Conservation (phyloP, 441 rosid species). For the Corymbia calophylla region DNA sequence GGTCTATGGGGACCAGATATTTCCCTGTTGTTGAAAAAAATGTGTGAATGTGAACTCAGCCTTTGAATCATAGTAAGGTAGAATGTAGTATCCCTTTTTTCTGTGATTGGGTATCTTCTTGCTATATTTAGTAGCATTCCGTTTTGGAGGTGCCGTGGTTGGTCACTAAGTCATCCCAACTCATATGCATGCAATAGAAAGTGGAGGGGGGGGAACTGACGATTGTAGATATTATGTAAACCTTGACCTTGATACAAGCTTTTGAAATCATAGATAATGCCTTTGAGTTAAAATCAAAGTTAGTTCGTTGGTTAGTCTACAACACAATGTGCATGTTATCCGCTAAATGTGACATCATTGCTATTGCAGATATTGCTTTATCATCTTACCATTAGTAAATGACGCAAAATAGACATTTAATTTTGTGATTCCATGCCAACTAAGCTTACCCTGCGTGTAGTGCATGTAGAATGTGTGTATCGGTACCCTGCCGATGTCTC, state of each 20-base stretch:
- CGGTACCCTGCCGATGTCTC: neutral
- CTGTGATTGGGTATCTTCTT: neutral
- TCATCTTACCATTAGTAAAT: neutral
- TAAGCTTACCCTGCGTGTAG: neutral
- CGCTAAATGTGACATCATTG: neutral
- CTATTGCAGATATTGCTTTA: neutral
- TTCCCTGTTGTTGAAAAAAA: neutral
- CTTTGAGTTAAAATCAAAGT: neutral
- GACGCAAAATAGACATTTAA: neutral
- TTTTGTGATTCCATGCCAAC: neutral
- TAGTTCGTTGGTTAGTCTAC: neutral
- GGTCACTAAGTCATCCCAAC: neutral
- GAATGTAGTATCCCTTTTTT: neutral
- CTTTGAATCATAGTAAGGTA: neutral
- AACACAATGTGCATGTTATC: neutral
- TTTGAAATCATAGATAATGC: neutral
- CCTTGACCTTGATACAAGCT: neutral
- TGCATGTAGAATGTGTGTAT: neutral
- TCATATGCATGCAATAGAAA: neutral
- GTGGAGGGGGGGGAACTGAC: neutral
- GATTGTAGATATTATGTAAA: neutral
- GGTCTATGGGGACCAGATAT: neutral
- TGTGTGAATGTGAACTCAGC: neutral
- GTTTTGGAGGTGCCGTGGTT: neutral
- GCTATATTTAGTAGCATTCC: neutral